phyloP scores from a whole-genome alignment of 208 protist species.

The Tritrichomonas musculus region DNA sequence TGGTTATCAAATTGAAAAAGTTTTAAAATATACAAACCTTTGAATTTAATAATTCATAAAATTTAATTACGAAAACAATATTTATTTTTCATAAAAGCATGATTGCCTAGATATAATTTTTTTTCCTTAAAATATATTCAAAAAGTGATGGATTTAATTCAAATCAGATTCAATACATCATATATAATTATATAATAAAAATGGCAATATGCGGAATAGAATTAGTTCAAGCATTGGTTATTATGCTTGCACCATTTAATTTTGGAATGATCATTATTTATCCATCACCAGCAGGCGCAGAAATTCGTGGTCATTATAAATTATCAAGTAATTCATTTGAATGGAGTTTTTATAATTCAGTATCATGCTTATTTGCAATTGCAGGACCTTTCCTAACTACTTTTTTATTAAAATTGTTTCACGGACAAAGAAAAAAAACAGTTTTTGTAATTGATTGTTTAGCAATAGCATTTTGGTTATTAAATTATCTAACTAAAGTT shows the following conservation, averaged over 20 bases:
- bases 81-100: no score
- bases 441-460: not conserved
- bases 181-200: no score
- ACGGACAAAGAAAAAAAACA: not conserved
- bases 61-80: no score
- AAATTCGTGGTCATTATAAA: not conserved
- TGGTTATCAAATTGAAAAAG: no score
- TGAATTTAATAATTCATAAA: no score
- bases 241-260: not conserved
- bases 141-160: no score
- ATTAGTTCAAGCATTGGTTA: not conserved
- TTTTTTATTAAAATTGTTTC: not conserved
- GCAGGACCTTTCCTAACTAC: not conserved
- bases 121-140: no score
- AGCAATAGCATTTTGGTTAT: no score
- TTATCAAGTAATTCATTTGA: not conserved
- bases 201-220: not conserved
- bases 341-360: not conserved
- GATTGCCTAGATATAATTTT: no score
- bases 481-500: no score
- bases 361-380: not conserved
- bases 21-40: no score
- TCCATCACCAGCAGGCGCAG: not conserved
- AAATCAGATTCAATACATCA: no score
- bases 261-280: not conserved